Percentiles rank a stretch among this genome's conserved stretches.
These are phyloP conservation scores for Nelumbo lutea DNA, from an alignment of 164 flowering plant genomes.

Conservation along the genomic window DNA sequence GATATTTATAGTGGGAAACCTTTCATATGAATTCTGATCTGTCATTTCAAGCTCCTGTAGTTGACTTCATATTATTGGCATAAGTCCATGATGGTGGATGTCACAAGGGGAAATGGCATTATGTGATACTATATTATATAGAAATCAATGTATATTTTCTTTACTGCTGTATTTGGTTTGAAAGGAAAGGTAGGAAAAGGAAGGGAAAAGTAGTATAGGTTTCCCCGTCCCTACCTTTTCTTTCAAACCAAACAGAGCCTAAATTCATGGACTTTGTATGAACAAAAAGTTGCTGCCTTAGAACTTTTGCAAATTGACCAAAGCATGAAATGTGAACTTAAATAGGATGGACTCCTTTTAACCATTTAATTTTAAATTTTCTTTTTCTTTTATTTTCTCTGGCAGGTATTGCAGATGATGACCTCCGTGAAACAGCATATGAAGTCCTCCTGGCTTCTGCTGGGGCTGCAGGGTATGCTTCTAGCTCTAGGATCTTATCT, in stretches of 20 bases:
- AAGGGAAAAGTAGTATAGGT: too few relatives aligned
- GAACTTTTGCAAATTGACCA: too few relatives aligned
- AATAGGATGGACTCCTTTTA: not conserved
- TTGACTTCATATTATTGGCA: not conserved
- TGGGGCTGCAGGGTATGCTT: conserved; percentile 83
- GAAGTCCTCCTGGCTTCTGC: conserved; percentile 93
- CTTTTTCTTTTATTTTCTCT: not conserved
- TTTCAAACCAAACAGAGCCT: too few relatives aligned
- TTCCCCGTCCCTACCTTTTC: too few relatives aligned
- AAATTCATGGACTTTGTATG: too few relatives aligned
- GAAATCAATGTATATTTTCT: too few relatives aligned
- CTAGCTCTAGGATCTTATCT: conserved; percentile 4
- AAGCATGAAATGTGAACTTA: too few relatives aligned
- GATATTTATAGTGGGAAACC: not conserved
- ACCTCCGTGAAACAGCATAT: conserved; percentile 93
- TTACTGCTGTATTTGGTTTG: too few relatives aligned
- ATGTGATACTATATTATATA: not conserved
- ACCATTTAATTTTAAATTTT: not conserved
- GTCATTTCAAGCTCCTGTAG: not conserved
- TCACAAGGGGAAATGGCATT: not conserved
- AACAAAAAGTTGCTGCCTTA: too few relatives aligned
- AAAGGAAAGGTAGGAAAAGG: too few relatives aligned
- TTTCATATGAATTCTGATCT: not conserved
- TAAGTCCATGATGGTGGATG: not conserved
- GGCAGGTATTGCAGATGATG: conserved; percentile 87